phyloP scores from a whole-genome alignment of 2,329 filamentous ascomycete species.

The Fusarium lateritium region DNA sequence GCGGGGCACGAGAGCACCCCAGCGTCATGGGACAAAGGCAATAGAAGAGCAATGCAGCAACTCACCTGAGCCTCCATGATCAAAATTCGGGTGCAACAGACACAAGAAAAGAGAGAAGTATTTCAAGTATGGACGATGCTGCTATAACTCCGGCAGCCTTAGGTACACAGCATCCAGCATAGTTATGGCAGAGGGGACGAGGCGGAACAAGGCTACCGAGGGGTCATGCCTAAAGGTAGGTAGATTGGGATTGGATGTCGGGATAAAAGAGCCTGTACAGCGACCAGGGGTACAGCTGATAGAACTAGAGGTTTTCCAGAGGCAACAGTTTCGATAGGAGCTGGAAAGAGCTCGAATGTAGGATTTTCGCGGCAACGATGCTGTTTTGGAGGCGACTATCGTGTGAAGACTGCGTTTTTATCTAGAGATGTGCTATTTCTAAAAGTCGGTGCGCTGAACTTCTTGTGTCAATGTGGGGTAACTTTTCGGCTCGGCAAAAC shows the following conservation, averaged over 20 bases:
- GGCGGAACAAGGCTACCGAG: conserved; percentile 58
- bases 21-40: conserved; percentile 45
- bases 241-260: conserved; percentile 36
- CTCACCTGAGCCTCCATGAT: conserved; percentile 66
- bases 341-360: conserved; percentile 12
- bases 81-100: conserved; percentile 43
- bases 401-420: conserved; percentile 55
- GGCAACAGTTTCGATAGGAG: conserved; percentile 3
- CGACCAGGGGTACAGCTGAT: conserved; percentile 28
- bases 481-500: conserved; percentile 33
- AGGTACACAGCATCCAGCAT: conserved; percentile 60
- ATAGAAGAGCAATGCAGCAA: conserved; percentile 36
- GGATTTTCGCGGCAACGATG: conserved; percentile 24
- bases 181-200: conserved; percentile 54
- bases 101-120: conserved; percentile 8
- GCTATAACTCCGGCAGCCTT: conserved; percentile 62
- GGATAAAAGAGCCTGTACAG: conserved; percentile 32
- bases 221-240: conserved; percentile 57
- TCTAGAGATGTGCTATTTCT: conserved; percentile 52
- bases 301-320: conserved; percentile 21
- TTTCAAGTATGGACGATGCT: conserved; percentile 52
- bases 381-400: conserved; percentile 38
- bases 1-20: conserved; percentile 49
- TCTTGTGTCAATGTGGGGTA: conserved; percentile 58
- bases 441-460: conserved; percentile 59